phyloP scores from a whole-genome alignment of 140 eudicot species.

The Oenanthe javanica region DNA sequence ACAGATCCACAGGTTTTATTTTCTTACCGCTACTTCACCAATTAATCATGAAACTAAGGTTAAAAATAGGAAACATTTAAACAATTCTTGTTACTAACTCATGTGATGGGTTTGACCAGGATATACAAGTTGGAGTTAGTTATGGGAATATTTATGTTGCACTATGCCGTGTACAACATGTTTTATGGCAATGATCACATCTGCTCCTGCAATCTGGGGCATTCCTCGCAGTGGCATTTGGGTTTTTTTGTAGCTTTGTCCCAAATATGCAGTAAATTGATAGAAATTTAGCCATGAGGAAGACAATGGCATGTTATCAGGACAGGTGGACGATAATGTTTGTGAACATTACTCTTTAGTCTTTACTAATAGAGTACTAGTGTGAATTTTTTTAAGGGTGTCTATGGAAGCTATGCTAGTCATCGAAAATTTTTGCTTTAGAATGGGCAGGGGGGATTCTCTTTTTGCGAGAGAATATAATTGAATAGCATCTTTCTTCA shows the following conservation, averaged over 20 bases:
- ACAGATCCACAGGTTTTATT: conserved; percentile 40
- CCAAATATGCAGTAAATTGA: conserved; percentile 21
- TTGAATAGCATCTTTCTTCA: too few relatives aligned
- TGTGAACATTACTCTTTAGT: not conserved
- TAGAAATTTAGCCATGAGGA: not conserved
- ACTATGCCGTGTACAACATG: conserved; percentile 48
- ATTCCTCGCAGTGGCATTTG: too few relatives aligned
- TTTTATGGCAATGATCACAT: conserved; percentile 53
- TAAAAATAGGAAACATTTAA: not conserved
- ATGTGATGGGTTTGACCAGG: conserved; percentile 30
- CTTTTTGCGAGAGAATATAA: too few relatives aligned
- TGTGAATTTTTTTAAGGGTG: not conserved
- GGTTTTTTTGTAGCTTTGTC: conserved; percentile 47
- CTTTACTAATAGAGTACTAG: conserved; percentile 13
- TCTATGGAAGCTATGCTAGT: not conserved
- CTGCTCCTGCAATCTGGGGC: conserved; percentile 22
- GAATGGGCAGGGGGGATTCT: not conserved
- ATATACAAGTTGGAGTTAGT: conserved; percentile 48
- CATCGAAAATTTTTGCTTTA: not conserved
- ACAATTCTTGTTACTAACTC: conserved; percentile 2
- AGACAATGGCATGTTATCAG: not conserved
- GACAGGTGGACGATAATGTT: not conserved
- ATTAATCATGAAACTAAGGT: not conserved
- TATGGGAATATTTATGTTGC: conserved; percentile 47
- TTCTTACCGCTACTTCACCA: not conserved